Conservation (phyloP, 257 asterid species). For the Haberlea rhodopensis region DNA sequence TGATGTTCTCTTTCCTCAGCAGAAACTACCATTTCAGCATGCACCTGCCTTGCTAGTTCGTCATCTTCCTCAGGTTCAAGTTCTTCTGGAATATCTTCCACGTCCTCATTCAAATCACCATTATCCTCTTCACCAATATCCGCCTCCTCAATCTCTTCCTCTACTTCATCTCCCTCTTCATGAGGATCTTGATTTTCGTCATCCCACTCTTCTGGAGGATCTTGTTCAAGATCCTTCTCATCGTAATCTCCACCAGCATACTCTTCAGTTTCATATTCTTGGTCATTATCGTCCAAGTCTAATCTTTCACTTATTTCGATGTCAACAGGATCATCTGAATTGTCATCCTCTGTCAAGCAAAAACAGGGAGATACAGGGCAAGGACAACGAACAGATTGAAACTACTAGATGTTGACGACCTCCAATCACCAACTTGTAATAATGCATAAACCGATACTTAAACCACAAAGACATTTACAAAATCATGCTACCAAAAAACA, state of each 20-base stretch:
- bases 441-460: slow-evolving; percentile 6
- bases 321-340: slow-evolving; percentile 58
- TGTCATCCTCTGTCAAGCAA: slow-evolving; percentile 56
- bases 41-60: slow-evolving; percentile 49
- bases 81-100: slow-evolving; percentile 61
- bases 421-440: slow-evolving; percentile 3
- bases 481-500: not conserved
- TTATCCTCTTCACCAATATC: slow-evolving; percentile 61
- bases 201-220: slow-evolving; percentile 62
- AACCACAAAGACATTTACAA: not conserved
- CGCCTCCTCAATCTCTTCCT: slow-evolving; percentile 62
- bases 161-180: slow-evolving; percentile 55
- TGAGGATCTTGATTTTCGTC: no score
- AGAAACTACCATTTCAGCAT: slow-evolving; percentile 55
- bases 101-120: slow-evolving; percentile 55
- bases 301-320: slow-evolving; percentile 81
- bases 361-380: slow-evolving; percentile 28
- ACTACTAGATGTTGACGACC: slow-evolving; percentile 27
- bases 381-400: slow-evolving; percentile 30
- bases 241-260: slow-evolving; percentile 72
- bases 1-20: slow-evolving; percentile 90
- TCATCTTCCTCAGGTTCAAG: slow-evolving; percentile 68
- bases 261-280: slow-evolving; percentile 94
- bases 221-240: slow-evolving; percentile 82
- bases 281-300: slow-evolving; percentile 94